Base-by-base conservation (phyloP, 208 protist genomes). In the Kentomonas sorsogonicus region DNA sequence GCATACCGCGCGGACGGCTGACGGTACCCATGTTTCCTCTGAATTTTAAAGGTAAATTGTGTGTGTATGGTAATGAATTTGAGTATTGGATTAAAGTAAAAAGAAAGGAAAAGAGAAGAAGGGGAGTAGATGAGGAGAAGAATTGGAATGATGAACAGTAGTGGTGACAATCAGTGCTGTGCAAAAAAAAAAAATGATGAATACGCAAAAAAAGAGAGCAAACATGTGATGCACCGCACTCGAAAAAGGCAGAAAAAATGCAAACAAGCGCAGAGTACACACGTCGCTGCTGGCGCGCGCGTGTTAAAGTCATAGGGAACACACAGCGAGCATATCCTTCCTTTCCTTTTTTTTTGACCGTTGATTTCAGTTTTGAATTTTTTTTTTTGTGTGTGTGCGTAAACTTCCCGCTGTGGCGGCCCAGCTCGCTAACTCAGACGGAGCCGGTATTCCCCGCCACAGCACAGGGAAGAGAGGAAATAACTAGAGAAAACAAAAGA, bases 1-100 rank as follows among this genome's bases (percentile, higher is more conserved):
- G 80, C 87, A 94, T 94, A 41, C 87, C 87, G 44, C 83, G 64
- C 31, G 87, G 87, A 48, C 87, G 74, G 70, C 79, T 86, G 53
- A 94, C 81, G 48, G 83, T 91, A 72, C 83, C 83, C 83, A 91
- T 91, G 50, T 61, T 60, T n/a, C n/a, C n/a, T n/a, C n/a, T n/a
- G n/a, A n/a, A n/a, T n/a, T n/a, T n/a, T n/a, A n/a, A n/a, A n/a
- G n/a, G 47, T 61, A 31, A 29, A 41, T 25, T 3, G 11, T 38
- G 2, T 5, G 3, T 36, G 33, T 36, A 11, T 20, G 27, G 3
- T 9, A 18, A 43, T 38, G 44, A 60, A 36, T 56, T 25, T 33
- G 57, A 46, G 63, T 20, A 45, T 44, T 55, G 57, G 54, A 31
- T 62, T 33, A 36, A 56, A 67, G 26, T 52, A 38, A 15, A n/a